phyloP scores from a whole-genome alignment of 352 stramenopile genomes.

The Phytophthora pinifolia region DNA sequence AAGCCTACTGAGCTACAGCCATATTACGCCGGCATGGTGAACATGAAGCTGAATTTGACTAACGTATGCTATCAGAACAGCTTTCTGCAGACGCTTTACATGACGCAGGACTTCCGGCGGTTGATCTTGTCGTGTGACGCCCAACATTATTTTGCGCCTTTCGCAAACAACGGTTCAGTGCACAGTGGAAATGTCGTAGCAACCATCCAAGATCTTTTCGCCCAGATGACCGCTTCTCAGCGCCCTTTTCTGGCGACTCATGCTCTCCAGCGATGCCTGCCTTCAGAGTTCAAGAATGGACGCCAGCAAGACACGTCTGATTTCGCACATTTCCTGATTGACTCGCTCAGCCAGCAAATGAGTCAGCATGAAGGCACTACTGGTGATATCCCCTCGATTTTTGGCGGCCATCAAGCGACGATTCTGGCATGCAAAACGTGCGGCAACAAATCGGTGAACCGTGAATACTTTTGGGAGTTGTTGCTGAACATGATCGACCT shows the following conservation, averaged over 20 bases:
- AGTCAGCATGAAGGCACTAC: slow-evolving; percentile 56
- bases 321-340: slow-evolving; percentile 87
- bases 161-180: slow-evolving; percentile 23
- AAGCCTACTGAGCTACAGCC: slow-evolving; percentile 48
- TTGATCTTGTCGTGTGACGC: slow-evolving; percentile 65
- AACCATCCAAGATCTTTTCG: slow-evolving; percentile 74
- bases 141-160: slow-evolving; percentile 38
- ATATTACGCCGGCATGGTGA: slow-evolving; percentile 84
- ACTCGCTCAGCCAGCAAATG: slow-evolving; percentile 74
- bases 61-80: slow-evolving; percentile 93
- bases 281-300: slow-evolving; percentile 74
- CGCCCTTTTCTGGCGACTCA: slow-evolving; percentile 67
- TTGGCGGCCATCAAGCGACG: slow-evolving; percentile 80
- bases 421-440: slow-evolving; percentile 84
- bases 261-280: slow-evolving; percentile 67
- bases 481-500: slow-evolving; percentile 90
- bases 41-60: slow-evolving; percentile 90
- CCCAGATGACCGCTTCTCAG: slow-evolving; percentile 70
- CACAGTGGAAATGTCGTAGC: slow-evolving; percentile 48
- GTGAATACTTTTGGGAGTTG: slow-evolving; percentile 90
- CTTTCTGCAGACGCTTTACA: slow-evolving; percentile 87
- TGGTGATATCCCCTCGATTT: slow-evolving; percentile 68
- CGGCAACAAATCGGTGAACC: slow-evolving; percentile 78
- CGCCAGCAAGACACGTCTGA: slow-evolving; percentile 87
- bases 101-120: slow-evolving; percentile 81